Base-by-base conservation (phyloP, 352 stramenopile genomes). In the Globisporangium recalcitrans region DNA sequence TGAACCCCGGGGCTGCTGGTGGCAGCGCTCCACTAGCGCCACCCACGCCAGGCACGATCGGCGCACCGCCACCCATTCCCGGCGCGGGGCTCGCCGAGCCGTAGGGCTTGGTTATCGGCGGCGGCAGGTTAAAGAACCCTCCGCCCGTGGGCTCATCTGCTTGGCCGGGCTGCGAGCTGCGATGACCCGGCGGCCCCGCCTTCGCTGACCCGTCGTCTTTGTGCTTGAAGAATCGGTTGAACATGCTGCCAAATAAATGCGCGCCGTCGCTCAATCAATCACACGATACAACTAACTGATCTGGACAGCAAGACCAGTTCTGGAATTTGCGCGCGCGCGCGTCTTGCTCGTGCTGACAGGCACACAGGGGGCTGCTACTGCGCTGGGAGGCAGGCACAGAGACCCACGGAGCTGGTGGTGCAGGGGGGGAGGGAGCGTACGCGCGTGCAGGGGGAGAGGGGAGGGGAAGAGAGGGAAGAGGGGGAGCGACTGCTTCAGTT, bases 101-200 rank as follows among this genome's bases (percentile, higher is more conserved):
- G 27, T 77, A 72, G 16, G 71, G 73, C 60, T 90, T 89, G 13
- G 70, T 55, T 9, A 86, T 72, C 11, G 82, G 73, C n/a, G 82
- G 83, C 22, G 85, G 85, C 10, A 95, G 65, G 53, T 95, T 95
- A 67, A 94, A 95, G 79, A 92, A 92, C 38, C 85, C 85, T 29
- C 85, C 85, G 29, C 83, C 85, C 8, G 68, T 65, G 8, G 69
- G 76, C 24, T 76, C 69, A 16, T 85, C 73, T 4, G 36, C 54
- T 32, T 54, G 42, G 7, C 66, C 62, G 0, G 66, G 31, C 21
- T 75, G 67, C n/a, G 68, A 64, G 51, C 68, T 67, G 26, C 80
- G 82, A 70, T 87, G 80, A 32, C 79, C 83, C 11, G 76, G 74
- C 16, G 83, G 81, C 0, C 78, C 76, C 24, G 60, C 66, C 73